A percentile compares a stretch with the other conserved stretches of the same genome.
Conservation (phyloP, 1,284 basidiomycete species). For the Trametes pubescens region DNA sequence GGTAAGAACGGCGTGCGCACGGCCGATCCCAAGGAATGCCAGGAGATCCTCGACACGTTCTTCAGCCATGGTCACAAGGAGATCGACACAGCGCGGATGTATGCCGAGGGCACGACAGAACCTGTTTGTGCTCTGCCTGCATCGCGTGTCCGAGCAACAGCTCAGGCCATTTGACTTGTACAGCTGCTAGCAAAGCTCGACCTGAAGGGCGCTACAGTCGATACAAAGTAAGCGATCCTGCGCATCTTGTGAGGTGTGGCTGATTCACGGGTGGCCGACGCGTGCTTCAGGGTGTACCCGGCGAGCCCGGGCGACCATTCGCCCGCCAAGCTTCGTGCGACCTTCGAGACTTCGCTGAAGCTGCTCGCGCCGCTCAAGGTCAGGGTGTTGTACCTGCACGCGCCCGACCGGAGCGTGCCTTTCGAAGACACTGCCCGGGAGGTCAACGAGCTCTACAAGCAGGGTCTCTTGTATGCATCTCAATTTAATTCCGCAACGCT, state of each 20-base stretch:
- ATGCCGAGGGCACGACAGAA: conserved; percentile 61
- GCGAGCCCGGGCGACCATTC: conserved; percentile 49
- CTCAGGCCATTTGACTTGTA: background rate
- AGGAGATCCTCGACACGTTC: conserved; percentile 57
- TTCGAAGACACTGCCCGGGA: conserved; percentile 55
- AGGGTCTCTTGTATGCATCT: conserved; percentile 53
- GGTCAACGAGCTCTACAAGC: conserved; percentile 52
- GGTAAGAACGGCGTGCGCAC: conserved; percentile 54
- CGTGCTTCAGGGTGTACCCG: conserved; percentile 51
- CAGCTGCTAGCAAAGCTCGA: conserved; percentile 55
- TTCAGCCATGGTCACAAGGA: conserved; percentile 53
- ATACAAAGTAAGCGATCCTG: conserved; percentile 53
- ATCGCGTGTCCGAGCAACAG: background rate
- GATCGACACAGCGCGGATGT: conserved; percentile 59
- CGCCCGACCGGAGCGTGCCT: conserved; percentile 55
- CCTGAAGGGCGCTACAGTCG: conserved; percentile 51
- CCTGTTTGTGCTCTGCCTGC: conserved; percentile 40
- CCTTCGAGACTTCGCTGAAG: conserved; percentile 50
- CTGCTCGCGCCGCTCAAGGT: conserved; percentile 48
- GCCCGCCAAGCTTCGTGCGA: conserved; percentile 46
- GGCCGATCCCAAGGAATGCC: conserved; percentile 47
- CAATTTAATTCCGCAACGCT: no score
- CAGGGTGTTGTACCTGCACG: conserved; percentile 56
- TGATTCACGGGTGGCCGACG: background rate
- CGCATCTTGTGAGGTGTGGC: background rate